Base-by-base conservation (phyloP, 2,329 filamentous ascomycete genomes). In the Colletotrichum costaricense region DNA sequence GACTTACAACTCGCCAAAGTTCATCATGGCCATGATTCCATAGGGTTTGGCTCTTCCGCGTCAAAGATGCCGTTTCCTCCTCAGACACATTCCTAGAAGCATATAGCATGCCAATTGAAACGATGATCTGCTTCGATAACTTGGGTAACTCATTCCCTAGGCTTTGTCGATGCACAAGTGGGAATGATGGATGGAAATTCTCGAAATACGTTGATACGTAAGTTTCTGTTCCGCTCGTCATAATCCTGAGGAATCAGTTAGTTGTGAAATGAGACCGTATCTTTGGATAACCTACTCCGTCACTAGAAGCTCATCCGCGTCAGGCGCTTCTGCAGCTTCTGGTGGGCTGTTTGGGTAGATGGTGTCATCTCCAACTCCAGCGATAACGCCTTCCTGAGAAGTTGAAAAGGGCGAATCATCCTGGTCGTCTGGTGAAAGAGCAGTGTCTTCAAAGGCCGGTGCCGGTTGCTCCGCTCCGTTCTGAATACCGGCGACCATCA, bases 171-270 rank as follows among this genome's bases (percentile, higher is more conserved):
- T 78, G 77, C 3, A 78, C 57, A 19, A 78, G 49, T 11, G 75
- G 77, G 28, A 78, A 76, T 1, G 77, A 77, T 5, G 77, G 74
- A 14, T 78, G 77, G 26, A 78, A 78, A 42, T 73, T 63, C 30
- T 77, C 74, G 58, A 77, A 77, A 28, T 77, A 78, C 2, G 77
- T 75, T 8, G 69, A 35, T 11, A 77, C 68, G n/a, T 77, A 60
- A 9, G 38, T 33, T 4, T 74, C 62, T 12, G 54, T 35, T n/a
- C 28, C 26, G 7, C 54, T 8, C 12, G 63, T 62, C 26, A 65
- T 63, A 22, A 38, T 55, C 12, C 35, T 57, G 9, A 12, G 8
- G n/a, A 11, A 22, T 26, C n/a, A 22, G 52, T 42, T 26, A 33
- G 54, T 19, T 6, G 9, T 24, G 14, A 46, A 19, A 9, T 54